These are phyloP conservation scores for Aristolochia fimbriata DNA, from an alignment of 164 flowering plant genomes.

Conservation along the genomic window DNA sequence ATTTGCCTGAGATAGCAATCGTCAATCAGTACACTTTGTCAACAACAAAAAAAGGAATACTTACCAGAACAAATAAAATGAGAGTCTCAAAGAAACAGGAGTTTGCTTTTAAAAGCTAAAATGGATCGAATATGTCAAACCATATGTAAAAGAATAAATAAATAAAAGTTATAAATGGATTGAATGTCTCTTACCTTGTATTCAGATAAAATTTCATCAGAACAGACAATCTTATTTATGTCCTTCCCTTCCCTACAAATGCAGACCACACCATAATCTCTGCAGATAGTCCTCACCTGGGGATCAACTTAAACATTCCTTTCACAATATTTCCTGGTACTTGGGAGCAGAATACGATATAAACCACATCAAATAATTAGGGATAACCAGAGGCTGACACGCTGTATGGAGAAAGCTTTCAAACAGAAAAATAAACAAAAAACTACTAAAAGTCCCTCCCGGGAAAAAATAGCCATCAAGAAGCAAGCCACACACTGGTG, in stretches of 20 bases:
- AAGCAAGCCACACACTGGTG: background rate
- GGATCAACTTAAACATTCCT: constrained; percentile 4
- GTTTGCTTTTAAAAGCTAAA: background rate
- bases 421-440: background rate
- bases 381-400: background rate
- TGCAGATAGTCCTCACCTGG: constrained; percentile 61
- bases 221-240: constrained; percentile 43
- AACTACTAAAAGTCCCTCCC: too few species aligned
- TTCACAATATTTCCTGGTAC: background rate
- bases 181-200: constrained; percentile 28
- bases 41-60: background rate
- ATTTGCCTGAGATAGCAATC: constrained; percentile 14
- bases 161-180: background rate
- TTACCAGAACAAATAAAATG: background rate
- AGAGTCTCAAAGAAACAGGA: background rate
- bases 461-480: background rate
- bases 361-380: background rate
- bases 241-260: constrained; percentile 84
- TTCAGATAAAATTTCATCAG: constrained; percentile 51
- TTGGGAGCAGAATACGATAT: too few species aligned
- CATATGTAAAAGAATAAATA: background rate
- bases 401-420: background rate
- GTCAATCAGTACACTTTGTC: constrained; percentile 34
- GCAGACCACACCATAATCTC: constrained; percentile 79
- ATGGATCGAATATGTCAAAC: background rate